These are phyloP conservation scores for Saksenaea vasiformis DNA, from an alignment of 371 early-diverging fungal genomes.

Conservation along the genomic window DNA sequence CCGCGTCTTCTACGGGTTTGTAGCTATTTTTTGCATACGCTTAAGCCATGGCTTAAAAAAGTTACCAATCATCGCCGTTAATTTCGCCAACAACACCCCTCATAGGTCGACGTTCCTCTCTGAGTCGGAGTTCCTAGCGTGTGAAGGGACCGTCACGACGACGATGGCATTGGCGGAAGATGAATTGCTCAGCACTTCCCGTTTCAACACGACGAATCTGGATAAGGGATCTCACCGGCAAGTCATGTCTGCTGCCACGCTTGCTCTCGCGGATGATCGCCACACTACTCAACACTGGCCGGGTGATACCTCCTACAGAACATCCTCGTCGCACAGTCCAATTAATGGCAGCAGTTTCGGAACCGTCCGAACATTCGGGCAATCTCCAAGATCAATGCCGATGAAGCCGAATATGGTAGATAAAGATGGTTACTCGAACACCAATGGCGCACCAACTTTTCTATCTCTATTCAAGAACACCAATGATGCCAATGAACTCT, in stretches of 20 bases:
- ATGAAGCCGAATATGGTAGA: not conserved
- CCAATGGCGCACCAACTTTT: not conserved
- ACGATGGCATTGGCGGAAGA: no score
- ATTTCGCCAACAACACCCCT: no score
- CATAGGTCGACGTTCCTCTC: no score
- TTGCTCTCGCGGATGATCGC: slow-evolving; percentile 1
- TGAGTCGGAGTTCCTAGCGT: no score
- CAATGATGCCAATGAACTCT: slow-evolving; percentile 20
- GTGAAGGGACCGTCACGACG: no score
- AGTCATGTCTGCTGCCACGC: slow-evolving; percentile 4
- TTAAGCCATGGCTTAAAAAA: no score
- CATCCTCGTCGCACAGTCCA: not conserved
- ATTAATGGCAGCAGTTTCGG: not conserved
- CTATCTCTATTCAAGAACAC: not conserved
- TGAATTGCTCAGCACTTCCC: no score
- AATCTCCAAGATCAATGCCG: slow-evolving; percentile 1
- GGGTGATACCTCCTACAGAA: not conserved
- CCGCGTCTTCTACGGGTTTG: no score
- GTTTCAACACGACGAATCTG: not conserved
- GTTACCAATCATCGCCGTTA: no score
- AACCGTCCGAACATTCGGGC: not conserved
- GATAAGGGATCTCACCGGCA: not conserved
- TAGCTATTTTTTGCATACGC: no score
- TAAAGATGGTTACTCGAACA: not conserved
- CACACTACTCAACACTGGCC: not conserved